These are phyloP conservation scores for Citeromyces matritensis DNA, from an alignment of 805 yeast species.

Conservation along the genomic window DNA sequence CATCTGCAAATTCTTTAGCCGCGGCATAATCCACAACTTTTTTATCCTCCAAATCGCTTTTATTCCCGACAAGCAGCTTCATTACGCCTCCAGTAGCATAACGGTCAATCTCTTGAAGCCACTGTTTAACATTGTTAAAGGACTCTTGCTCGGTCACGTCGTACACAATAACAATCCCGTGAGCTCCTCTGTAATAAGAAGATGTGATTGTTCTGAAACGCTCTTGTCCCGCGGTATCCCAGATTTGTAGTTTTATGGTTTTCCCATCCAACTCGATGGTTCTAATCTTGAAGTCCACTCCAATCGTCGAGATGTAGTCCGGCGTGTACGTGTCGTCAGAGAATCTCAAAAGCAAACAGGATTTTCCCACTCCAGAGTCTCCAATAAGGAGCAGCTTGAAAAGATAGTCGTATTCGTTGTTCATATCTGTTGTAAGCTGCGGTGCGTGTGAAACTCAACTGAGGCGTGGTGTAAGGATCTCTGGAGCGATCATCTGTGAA, in stretches of 20 bases:
- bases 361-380: conserved; percentile 97
- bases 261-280: conserved; percentile 92
- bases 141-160: conserved; percentile 97
- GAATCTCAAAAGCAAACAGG: conserved; percentile 86
- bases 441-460: conserved; percentile 1
- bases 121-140: conserved; percentile 91
- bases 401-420: conserved; percentile 93
- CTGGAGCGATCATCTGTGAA: too few species aligned
- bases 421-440: conserved; percentile 25
- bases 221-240: conserved; percentile 99
- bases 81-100: conserved; percentile 96
- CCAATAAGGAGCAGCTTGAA: conserved; percentile 93
- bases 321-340: conserved; percentile 96
- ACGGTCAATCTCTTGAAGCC: conserved; percentile 97
- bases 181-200: conserved; percentile 96
- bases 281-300: conserved; percentile 87
- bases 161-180: conserved; percentile 94
- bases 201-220: conserved; percentile 96
- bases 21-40: conserved; percentile 91
- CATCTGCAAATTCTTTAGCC: conserved; percentile 96
- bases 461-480: too few species aligned
- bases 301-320: conserved; percentile 94
- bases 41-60: conserved; percentile 86
- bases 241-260: conserved; percentile 92
- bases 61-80: conserved; percentile 92